Conservation (phyloP, 2,329 filamentous ascomycete species). For the Zasmidium cellare region DNA sequence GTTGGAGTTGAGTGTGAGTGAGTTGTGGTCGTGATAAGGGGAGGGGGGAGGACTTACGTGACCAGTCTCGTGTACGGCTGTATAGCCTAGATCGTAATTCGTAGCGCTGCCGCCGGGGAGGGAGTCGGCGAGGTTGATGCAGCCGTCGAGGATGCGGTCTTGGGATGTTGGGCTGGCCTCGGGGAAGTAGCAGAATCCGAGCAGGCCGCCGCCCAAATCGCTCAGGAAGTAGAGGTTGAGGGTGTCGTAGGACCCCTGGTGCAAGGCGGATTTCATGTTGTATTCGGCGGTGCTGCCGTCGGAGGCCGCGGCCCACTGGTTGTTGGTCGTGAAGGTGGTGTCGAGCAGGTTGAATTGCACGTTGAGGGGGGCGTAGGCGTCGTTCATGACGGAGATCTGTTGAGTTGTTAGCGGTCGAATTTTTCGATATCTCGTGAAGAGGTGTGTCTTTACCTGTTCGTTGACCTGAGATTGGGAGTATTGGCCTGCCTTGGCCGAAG, state of each 20-base stretch:
- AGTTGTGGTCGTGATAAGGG: too few species aligned
- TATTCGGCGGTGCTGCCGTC: slow-evolving; percentile 38
- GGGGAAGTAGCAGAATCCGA: slow-evolving; percentile 27
- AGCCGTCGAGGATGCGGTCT: slow-evolving; percentile 48
- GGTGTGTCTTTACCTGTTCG: slow-evolving; percentile 6
- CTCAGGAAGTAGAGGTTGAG: slow-evolving; percentile 61
- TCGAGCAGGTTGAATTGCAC: slow-evolving; percentile 42
- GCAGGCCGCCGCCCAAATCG: slow-evolving; percentile 39
- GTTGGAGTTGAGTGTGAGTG: too few species aligned
- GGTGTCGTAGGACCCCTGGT: slow-evolving; percentile 51
- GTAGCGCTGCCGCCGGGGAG: slow-evolving; percentile 50
- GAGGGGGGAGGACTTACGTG: too few species aligned
- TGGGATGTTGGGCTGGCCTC: slow-evolving; percentile 42
- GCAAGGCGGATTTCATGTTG: slow-evolving; percentile 54
- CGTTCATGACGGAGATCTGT: slow-evolving; percentile 17
- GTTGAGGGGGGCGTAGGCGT: slow-evolving; percentile 34
- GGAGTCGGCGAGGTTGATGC: slow-evolving; percentile 54
- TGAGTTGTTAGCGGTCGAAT: neutral
- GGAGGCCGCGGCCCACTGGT: slow-evolving; percentile 51
- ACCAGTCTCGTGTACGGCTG: slow-evolving; percentile 45
- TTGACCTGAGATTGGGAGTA: slow-evolving; percentile 33
- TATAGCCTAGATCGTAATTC: slow-evolving; percentile 47
- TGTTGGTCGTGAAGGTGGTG: slow-evolving; percentile 51
- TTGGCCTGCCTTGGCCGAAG: slow-evolving; percentile 29
- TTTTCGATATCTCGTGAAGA: neutral